Conservation (phyloP, 345 rosid genomes). For the Melaleuca quinquenervia region DNA sequence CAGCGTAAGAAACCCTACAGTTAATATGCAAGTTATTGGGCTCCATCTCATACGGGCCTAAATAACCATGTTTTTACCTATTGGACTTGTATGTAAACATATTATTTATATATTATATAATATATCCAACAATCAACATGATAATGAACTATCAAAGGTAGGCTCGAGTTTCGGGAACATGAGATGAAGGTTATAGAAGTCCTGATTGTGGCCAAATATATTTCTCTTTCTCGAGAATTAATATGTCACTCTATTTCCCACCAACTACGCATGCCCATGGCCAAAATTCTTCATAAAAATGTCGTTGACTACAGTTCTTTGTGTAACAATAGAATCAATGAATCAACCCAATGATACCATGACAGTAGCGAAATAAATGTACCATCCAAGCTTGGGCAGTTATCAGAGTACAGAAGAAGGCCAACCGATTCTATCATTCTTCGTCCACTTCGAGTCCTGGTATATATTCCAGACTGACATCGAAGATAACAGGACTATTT, state of each 20-base stretch:
- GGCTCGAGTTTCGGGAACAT: neutral
- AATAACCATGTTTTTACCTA: too few relatives aligned
- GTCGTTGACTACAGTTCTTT: neutral
- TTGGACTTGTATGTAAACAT: too few relatives aligned
- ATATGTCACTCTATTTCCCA: neutral
- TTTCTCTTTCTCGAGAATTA: neutral
- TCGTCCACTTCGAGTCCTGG: conserved; percentile 84
- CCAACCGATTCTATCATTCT: neutral
- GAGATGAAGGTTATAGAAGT: neutral
- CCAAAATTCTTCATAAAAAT: neutral
- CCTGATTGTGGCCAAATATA: too few relatives aligned
- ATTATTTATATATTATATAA: too few relatives aligned
- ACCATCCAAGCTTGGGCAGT: neutral
- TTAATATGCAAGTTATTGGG: too few relatives aligned
- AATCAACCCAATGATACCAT: neutral
- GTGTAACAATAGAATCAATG: neutral
- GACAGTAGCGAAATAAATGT: neutral
- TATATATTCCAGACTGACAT: conserved; percentile 82
- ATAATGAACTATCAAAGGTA: neutral
- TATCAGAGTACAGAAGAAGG: neutral
- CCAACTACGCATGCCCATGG: neutral
- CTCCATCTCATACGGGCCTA: too few relatives aligned
- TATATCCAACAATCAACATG: neutral
- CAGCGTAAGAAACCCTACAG: too few relatives aligned
- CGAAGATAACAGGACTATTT: conserved; percentile 76